Percentiles rank a stretch among this genome's conserved stretches.
Evolutionary conservation across 129 eudicot genomes (phyloP).

Genomic region (Sambucus nigra): DNA sequence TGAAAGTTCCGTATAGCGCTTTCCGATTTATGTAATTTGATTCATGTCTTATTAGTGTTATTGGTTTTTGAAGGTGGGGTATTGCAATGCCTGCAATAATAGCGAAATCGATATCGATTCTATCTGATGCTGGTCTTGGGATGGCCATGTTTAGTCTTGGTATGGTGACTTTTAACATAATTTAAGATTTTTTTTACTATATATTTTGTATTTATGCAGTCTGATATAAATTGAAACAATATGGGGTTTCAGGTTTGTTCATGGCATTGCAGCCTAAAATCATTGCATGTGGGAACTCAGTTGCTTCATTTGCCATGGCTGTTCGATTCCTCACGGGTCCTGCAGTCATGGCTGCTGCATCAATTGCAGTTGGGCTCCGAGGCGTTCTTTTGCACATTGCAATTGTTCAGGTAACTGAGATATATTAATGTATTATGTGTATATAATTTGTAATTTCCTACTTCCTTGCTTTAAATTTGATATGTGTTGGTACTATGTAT

Average conservation of each 20-base stretch:
- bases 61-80: constrained; percentile 45
- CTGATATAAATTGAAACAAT: neutral
- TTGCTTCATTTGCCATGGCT: constrained; percentile 67
- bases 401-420: constrained; percentile 61
- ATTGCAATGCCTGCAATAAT: constrained; percentile 75
- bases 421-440: neutral
- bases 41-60: neutral
- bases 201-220: constrained; percentile 4
- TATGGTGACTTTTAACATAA: constrained; percentile 12
- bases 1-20: neutral
- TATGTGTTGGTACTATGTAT: neutral
- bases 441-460: neutral
- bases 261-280: constrained; percentile 93
- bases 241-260: constrained; percentile 49
- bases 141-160: constrained; percentile 99
- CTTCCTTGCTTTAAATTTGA: neutral
- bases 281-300: constrained; percentile 82
- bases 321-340: constrained; percentile 73
- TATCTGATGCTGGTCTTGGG: constrained; percentile 91
- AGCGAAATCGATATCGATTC: constrained; percentile 55
- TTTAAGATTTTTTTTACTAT: no score
- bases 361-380: constrained; percentile 56
- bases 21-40: neutral
- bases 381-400: constrained; percentile 77
- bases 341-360: constrained; percentile 88